Percentiles rank a stretch among this genome's conserved stretches.
These are phyloP conservation scores for Annulohypoxylon bovei DNA, from an alignment of 495 filamentous ascomycete genomes.

Conservation along the genomic window DNA sequence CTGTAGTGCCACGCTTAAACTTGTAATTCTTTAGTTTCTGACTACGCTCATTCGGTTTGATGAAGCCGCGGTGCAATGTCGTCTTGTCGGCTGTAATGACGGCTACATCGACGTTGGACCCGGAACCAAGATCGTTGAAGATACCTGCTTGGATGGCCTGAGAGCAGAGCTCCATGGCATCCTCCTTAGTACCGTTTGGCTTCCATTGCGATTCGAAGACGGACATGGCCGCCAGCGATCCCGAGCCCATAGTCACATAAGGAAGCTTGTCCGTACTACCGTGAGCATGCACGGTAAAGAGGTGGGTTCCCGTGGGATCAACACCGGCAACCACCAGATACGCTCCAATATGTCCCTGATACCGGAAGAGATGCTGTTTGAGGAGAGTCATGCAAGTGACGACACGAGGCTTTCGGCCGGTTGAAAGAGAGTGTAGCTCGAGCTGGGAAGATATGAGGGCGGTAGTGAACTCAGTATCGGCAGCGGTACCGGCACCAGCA, in stretches of 20 bases:
- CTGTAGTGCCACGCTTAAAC: conserved; percentile 89
- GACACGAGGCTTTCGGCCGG: conserved; percentile 94
- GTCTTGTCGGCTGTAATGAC: conserved; percentile 95
- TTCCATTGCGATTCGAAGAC: conserved; percentile 98
- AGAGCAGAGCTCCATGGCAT: conserved; percentile 81
- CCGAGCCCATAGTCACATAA: conserved; percentile 99
- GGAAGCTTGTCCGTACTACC: conserved; percentile 98
- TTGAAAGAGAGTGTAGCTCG: conserved; percentile 94
- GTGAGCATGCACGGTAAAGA: conserved; percentile 99
- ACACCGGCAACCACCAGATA: conserved; percentile 98
- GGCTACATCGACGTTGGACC: conserved; percentile 96
- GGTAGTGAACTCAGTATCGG: conserved; percentile 99
- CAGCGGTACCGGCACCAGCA: conserved; percentile 96
- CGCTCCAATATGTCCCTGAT: conserved; percentile 97
- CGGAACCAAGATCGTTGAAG: conserved; percentile 98
- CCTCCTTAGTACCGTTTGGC: conserved; percentile 77
- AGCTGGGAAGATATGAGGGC: conserved; percentile 98
- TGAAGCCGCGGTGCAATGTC: conserved; percentile 86
- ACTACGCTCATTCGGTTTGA: conserved; percentile 90
- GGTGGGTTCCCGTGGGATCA: conserved; percentile 93
- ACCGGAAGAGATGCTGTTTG: conserved; percentile 98
- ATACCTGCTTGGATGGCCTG: conserved; percentile 97
- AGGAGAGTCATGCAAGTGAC: conserved; percentile 99
- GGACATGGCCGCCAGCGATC: conserved; percentile 95
- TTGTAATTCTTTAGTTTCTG: conserved; percentile 92